Conservation (phyloP, 2,329 filamentous ascomycete species). For the Talaromyces verruculosus region DNA sequence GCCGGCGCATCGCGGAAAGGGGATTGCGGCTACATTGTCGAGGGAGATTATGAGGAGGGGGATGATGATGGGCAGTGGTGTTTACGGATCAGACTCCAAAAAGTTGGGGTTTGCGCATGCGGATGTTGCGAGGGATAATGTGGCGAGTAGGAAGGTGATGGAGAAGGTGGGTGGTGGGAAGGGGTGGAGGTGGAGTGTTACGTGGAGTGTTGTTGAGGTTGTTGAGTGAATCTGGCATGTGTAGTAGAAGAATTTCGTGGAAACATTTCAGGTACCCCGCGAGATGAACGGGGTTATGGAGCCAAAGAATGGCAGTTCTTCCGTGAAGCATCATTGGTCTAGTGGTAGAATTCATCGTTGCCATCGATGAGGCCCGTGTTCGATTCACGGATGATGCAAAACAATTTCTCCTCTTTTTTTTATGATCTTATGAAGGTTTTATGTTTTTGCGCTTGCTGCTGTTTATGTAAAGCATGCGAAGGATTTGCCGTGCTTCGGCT, state of each 20-base stretch:
- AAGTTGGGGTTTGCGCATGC: constrained; percentile 37
- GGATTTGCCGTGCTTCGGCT: too few species aligned
- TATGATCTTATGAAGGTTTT: background rate
- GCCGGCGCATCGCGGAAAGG: constrained; percentile 41
- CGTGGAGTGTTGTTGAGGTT: constrained; percentile 42
- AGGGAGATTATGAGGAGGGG: constrained; percentile 36
- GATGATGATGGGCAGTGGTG: constrained; percentile 23
- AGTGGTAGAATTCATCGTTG: constrained; percentile 27
- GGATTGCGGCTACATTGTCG: constrained; percentile 36
- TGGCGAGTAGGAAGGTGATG: constrained; percentile 44
- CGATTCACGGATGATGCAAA: constrained; percentile 26
- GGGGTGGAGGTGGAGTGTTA: constrained; percentile 33
- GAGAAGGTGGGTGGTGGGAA: constrained; percentile 46
- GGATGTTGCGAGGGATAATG: constrained; percentile 39
- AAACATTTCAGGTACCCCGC: background rate
- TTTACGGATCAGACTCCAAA: constrained; percentile 18
- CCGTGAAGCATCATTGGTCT: constrained; percentile 25
- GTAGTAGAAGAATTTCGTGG: background rate
- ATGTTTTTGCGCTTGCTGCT: too few species aligned
- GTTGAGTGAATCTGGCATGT: constrained; percentile 7
- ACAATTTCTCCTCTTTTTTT: background rate
- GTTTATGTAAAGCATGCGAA: too few species aligned
- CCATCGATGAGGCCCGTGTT: constrained; percentile 27
- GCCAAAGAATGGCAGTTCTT: background rate
- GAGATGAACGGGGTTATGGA: background rate